Base-by-base conservation (phyloP, 257 asterid species). In the Oldenlandia corymbosa region DNA sequence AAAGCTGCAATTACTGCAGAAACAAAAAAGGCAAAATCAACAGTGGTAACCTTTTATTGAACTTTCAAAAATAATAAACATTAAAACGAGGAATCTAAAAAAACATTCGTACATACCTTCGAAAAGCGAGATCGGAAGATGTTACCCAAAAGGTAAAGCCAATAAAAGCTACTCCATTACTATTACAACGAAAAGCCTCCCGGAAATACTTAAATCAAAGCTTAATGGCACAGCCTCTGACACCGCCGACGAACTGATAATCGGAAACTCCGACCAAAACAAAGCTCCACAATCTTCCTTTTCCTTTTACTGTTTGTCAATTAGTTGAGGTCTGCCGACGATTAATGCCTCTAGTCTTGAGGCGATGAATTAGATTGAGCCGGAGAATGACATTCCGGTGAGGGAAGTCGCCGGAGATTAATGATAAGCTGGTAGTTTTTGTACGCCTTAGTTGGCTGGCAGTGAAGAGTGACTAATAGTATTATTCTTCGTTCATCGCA, bases 101-200 rank as follows among this genome's bases (percentile, higher is more conserved):
- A 72, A 73, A 75, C 51, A 66, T 63, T 49, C 59, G 14, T 5
- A 49, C 58, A 65, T 72, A 84, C 90, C 96, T 75, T 55, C 60
- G 47, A 64, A 77, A 78, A 73, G 73, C 65, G 81, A 85, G 91
- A 87, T 83, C 90, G 81, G 78, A 76, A 70, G 18, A 56, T 73
- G 46, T 73, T 26, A 55, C 72, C n/a, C 55, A 46, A 75, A 72
- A 64, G 69, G 39, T 45, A 58, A 66, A 70, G 58, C 67, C 69
- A 67, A 61, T 10, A 64, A 21, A 48, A 27, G 68, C 68, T 64
- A 49, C 59, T 64, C 68, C 68, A 64, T 34, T 9, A 23, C 37
- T 14, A 14, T 39, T 49, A 26, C 58, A 0, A 54, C 30, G 0
- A 64, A 39, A 37, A 64, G 31, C 13, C 47, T 39, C 66, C 5